Conservation (phyloP, 2,329 filamentous ascomycete genomes). For the Aspergillus pseudoglaucus region DNA sequence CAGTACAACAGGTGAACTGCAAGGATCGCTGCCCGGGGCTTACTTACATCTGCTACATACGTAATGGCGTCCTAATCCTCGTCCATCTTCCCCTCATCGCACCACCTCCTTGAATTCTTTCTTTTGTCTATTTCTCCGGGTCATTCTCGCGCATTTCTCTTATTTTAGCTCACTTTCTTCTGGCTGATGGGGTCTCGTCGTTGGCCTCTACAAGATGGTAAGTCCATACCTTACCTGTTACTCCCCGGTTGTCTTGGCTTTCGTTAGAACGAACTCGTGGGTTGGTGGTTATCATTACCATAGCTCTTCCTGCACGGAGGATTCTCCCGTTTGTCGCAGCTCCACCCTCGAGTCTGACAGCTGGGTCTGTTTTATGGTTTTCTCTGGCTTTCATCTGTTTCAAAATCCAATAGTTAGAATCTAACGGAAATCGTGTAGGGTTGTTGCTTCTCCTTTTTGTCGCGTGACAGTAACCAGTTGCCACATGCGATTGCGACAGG, state of each 20-base stretch:
- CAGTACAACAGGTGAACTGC: slow-evolving; percentile 1
- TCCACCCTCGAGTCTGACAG: not conserved
- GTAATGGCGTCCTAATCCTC: not conserved
- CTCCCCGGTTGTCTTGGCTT: not conserved
- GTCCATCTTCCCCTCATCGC: not conserved
- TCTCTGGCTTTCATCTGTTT: too few relatives aligned
- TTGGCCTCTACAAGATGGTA: slow-evolving; percentile 31
- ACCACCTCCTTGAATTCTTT: slow-evolving; percentile 1
- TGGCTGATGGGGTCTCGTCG: slow-evolving; percentile 20
- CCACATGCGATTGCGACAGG: slow-evolving; percentile 15
- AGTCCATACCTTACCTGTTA: slow-evolving; percentile 8
- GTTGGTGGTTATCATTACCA: not conserved
- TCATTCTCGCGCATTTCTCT: slow-evolving; percentile 2
- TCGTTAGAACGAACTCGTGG: not conserved
- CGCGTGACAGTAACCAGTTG: slow-evolving; percentile 25
- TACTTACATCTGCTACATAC: not conserved
- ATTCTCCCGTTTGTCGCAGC: not conserved
- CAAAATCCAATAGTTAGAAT: not conserved
- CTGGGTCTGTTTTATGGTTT: not conserved
- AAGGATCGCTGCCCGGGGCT: not conserved
- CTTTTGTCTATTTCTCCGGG: slow-evolving; percentile 3
- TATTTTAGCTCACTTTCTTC: slow-evolving; percentile 3
- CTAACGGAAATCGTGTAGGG: slow-evolving; percentile 20
- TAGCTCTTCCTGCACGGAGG: not conserved
- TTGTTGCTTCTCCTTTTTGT: slow-evolving; percentile 33